Evolutionary conservation across 2,329 filamentous ascomycete species (phyloP).

Genomic region (Fusarium sp.): DNA sequence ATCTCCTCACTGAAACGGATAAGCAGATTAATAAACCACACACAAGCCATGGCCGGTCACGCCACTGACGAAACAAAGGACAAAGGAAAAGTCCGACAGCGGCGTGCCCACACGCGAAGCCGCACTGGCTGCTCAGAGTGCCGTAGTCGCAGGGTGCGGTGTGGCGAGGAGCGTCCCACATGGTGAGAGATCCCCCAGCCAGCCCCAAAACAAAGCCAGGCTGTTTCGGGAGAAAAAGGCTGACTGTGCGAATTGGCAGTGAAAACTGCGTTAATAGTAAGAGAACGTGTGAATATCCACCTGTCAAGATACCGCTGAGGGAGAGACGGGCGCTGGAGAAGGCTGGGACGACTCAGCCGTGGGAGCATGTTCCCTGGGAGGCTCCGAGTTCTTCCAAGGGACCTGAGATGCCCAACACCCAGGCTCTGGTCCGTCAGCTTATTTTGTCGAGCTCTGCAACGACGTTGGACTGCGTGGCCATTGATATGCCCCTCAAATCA

Average conservation of each 20-base stretch:
- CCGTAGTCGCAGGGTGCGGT: slow-evolving; percentile 8
- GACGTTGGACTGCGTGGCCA: not conserved
- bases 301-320: slow-evolving; percentile 3
- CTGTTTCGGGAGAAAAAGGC: no score
- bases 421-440: not conserved
- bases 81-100: slow-evolving; percentile 1
- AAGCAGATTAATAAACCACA: not conserved
- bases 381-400: not conserved
- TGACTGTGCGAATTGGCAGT: not conserved
- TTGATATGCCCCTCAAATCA: slow-evolving; percentile 12
- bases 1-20: not conserved
- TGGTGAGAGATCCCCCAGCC: not conserved
- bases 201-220: not conserved
- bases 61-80: not conserved
- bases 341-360: not conserved
- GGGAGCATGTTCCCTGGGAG: not conserved
- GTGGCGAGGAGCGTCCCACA: slow-evolving; percentile 13
- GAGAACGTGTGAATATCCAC: slow-evolving; percentile 2
- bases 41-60: not conserved
- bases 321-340: slow-evolving; percentile 13
- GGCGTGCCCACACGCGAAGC: slow-evolving; percentile 16
- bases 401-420: not conserved
- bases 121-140: slow-evolving; percentile 13
- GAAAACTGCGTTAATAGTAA: slow-evolving; percentile 1
- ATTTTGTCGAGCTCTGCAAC: not conserved